A percentile compares a stretch with the other conserved stretches of the same genome.
Conservation (phyloP, 2,329 filamentous ascomycete genomes). For the Alternaria incomplexa region DNA sequence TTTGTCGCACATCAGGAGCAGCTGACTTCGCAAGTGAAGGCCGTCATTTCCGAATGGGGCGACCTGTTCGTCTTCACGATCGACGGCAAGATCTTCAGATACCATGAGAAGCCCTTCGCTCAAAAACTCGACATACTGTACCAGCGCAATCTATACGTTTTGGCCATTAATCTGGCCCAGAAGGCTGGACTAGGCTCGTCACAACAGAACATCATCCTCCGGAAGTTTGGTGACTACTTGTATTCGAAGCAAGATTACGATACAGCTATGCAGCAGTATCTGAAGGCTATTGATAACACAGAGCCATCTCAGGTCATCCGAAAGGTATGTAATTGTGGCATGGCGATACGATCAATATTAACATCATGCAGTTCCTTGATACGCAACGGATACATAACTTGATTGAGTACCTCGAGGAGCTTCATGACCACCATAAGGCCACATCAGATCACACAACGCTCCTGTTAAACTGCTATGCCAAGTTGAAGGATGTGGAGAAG, state of each 20-base stretch:
- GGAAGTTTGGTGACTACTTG: conserved; percentile 90
- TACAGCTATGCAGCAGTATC: conserved; percentile 98
- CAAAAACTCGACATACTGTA: conserved; percentile 94
- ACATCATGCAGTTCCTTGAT: conserved; percentile 74
- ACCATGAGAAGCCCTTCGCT: conserved; percentile 87
- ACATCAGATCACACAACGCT: conserved; percentile 95
- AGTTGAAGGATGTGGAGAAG: conserved; percentile 95
- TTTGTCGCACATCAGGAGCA: conserved; percentile 90
- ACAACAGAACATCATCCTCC: conserved; percentile 90
- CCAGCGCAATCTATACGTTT: conserved; percentile 87
- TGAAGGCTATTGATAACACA: conserved; percentile 93
- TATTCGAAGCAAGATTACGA: conserved; percentile 97
- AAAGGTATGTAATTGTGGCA: conserved; percentile 62
- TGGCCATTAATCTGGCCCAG: conserved; percentile 91
- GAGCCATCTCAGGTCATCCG: conserved; percentile 96
- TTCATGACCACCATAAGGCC: conserved; percentile 91
- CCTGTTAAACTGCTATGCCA: conserved; percentile 95
- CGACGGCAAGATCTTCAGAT: conserved; percentile 85
- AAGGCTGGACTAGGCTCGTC: conserved; percentile 80
- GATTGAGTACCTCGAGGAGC: conserved; percentile 94
- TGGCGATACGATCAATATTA: conserved; percentile 1
- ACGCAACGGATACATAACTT: conserved; percentile 97
- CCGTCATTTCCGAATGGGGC: conserved; percentile 86
- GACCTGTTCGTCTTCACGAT: conserved; percentile 88
- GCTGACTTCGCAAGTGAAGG: conserved; percentile 78